phyloP scores from a whole-genome alignment of 441 rosid species.

The Arabidopsis hybrid region DNA sequence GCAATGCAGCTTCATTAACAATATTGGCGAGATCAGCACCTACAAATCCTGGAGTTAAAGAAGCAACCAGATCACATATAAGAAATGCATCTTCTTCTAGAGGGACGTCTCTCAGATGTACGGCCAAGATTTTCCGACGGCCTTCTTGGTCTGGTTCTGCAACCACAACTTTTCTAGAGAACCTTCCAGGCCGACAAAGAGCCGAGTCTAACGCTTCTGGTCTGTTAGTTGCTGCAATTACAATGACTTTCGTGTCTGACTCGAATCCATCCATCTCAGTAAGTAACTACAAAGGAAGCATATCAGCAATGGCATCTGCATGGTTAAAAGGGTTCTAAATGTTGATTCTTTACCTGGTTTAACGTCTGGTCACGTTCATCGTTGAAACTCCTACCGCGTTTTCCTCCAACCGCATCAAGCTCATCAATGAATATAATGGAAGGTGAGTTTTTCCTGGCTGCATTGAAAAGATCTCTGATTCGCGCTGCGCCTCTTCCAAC shows the following conservation, averaged over 20 bases:
- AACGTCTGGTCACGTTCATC: slow-evolving; percentile 98
- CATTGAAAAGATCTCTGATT: slow-evolving; percentile 84
- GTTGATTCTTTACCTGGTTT: slow-evolving; percentile 67
- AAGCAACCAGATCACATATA: slow-evolving; percentile 69
- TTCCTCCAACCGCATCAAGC: slow-evolving; percentile 96
- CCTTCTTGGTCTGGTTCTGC: slow-evolving; percentile 85
- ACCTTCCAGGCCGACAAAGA: slow-evolving; percentile 81
- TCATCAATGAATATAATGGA: slow-evolving; percentile 89
- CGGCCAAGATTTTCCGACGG: slow-evolving; percentile 67
- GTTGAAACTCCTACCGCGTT: slow-evolving; percentile 94
- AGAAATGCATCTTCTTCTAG: slow-evolving; percentile 69
- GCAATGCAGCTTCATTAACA: slow-evolving; percentile 79
- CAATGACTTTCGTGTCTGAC: slow-evolving; percentile 71
- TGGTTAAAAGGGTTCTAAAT: neutral
- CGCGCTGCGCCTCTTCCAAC: slow-evolving; percentile 98
- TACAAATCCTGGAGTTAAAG: slow-evolving; percentile 73
- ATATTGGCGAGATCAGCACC: slow-evolving; percentile 87
- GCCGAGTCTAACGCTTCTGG: slow-evolving; percentile 81
- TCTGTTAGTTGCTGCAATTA: slow-evolving; percentile 77
- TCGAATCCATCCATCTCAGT: slow-evolving; percentile 98
- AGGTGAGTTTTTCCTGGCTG: slow-evolving; percentile 76
- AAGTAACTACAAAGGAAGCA: slow-evolving; percentile 69
- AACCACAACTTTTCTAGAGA: slow-evolving; percentile 77
- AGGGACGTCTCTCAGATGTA: slow-evolving; percentile 76
- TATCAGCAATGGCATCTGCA: neutral